phyloP scores from a whole-genome alignment of 2,329 filamentous ascomycete genomes.

The Juglanconis sp. region DNA sequence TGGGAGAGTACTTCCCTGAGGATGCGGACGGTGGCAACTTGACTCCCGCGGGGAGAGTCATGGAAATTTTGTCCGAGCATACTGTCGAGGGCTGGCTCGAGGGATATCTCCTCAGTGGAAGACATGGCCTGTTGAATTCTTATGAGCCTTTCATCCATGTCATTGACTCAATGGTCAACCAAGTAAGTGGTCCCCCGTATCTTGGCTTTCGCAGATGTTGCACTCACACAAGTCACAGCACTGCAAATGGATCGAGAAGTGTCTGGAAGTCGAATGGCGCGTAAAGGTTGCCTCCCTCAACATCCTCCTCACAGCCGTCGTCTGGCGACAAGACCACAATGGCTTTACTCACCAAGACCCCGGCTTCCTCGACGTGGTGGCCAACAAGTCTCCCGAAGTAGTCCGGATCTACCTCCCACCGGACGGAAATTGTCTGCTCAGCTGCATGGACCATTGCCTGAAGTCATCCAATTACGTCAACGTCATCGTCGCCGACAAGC shows the following conservation, averaged over 20 bases:
- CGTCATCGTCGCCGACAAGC: conserved; percentile 76
- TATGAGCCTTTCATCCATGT: conserved; percentile 83
- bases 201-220: neutral
- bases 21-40: conserved; percentile 73
- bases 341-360: conserved; percentile 81
- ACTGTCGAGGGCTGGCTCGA: conserved; percentile 79
- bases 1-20: conserved; percentile 75
- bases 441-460: conserved; percentile 73
- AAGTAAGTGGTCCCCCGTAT: conserved; percentile 36
- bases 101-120: conserved; percentile 71
- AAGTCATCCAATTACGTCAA: conserved; percentile 76
- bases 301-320: conserved; percentile 73
- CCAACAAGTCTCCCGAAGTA: conserved; percentile 76
- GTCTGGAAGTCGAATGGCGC: conserved; percentile 75
- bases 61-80: conserved; percentile 83
- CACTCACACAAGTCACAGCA: conserved; percentile 44
- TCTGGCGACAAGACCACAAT: conserved; percentile 82
- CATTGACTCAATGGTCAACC: conserved; percentile 82
- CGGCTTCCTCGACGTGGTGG: conserved; percentile 74
- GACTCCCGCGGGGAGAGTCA: conserved; percentile 65
- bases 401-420: conserved; percentile 79
- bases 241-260: conserved; percentile 84
- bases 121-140: conserved; percentile 74
- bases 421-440: conserved; percentile 75
- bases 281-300: conserved; percentile 72